These are phyloP conservation scores for Fusarium equiseti DNA, from an alignment of 2,329 filamentous ascomycete genomes.

Conservation along the genomic window DNA sequence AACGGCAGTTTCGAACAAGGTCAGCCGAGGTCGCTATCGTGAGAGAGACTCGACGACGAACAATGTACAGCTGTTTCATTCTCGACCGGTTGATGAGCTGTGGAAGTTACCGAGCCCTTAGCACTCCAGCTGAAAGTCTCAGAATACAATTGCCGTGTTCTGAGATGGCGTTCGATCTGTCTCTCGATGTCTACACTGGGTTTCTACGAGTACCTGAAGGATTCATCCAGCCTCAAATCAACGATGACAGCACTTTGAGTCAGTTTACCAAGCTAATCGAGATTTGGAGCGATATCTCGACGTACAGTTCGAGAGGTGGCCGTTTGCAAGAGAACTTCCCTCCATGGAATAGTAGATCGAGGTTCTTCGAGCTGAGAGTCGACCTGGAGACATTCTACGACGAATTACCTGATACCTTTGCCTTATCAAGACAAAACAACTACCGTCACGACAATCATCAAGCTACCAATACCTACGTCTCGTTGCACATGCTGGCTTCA, in stretches of 20 bases:
- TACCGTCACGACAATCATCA: slow-evolving; percentile 61
- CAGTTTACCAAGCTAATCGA: slow-evolving; percentile 69
- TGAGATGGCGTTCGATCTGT: slow-evolving; percentile 69
- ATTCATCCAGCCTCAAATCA: slow-evolving; percentile 42
- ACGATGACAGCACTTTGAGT: slow-evolving; percentile 62
- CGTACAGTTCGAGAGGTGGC: slow-evolving; percentile 65
- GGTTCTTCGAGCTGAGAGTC: slow-evolving; percentile 65
- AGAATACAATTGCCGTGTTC: slow-evolving; percentile 18
- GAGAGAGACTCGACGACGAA: slow-evolving; percentile 67
- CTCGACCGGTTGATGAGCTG: slow-evolving; percentile 77
- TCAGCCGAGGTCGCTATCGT: slow-evolving; percentile 1
- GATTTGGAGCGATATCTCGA: slow-evolving; percentile 69
- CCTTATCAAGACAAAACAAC: slow-evolving; percentile 59
- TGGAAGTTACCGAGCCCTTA: slow-evolving; percentile 70
- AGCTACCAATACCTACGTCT: slow-evolving; percentile 4
- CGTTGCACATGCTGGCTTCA: slow-evolving; percentile 11
- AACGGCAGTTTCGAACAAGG: background rate
- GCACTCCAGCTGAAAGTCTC: slow-evolving; percentile 63
- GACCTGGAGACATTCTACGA: slow-evolving; percentile 57
- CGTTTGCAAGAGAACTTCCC: slow-evolving; percentile 63
- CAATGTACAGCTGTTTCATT: slow-evolving; percentile 81
- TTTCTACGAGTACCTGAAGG: slow-evolving; percentile 53
- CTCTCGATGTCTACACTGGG: slow-evolving; percentile 65
- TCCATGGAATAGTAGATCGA: slow-evolving; percentile 70
- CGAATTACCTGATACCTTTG: slow-evolving; percentile 67